A percentile compares a stretch with the other conserved stretches of the same genome.
These are phyloP conservation scores for Achaetomium macrosporum DNA, from an alignment of 2,329 filamentous ascomycete genomes.

Conservation along the genomic window DNA sequence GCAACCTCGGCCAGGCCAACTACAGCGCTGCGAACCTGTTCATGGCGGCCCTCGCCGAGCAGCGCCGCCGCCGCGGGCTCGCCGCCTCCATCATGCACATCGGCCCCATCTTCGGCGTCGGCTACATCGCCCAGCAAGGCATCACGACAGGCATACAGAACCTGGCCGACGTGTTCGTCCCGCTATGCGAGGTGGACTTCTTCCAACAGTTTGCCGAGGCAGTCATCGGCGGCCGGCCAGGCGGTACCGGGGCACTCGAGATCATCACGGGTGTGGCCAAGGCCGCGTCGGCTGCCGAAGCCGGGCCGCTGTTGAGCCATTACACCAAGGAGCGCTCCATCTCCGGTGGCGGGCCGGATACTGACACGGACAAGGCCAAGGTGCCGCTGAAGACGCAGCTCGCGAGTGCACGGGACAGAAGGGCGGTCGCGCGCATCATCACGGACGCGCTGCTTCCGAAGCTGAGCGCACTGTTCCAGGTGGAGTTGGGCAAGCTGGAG, in stretches of 20 bases:
- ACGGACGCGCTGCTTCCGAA: constrained; percentile 6
- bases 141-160: background rate
- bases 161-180: background rate
- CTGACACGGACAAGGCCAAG: background rate
- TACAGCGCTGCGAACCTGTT: constrained; percentile 27
- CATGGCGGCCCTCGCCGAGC: constrained; percentile 33
- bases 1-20: constrained; percentile 11
- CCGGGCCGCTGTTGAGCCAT: too few species aligned
- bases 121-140: constrained; percentile 1
- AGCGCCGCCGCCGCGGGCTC: constrained; percentile 12
- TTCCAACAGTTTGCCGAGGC: constrained; percentile 10
- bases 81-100: constrained; percentile 16
- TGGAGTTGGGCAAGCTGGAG: too few species aligned
- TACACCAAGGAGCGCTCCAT: background rate
- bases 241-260: background rate
- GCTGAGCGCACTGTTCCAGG: too few species aligned
- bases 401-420: constrained; percentile 24
- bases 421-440: background rate
- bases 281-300: too few species aligned
- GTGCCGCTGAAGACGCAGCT: constrained; percentile 29
- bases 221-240: constrained; percentile 7
- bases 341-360: background rate
- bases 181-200: constrained; percentile 12
- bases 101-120: constrained; percentile 10
- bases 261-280: background rate